phyloP scores from a whole-genome alignment of 768 basidiomycete genomes.

The Leccinum rimulosum region DNA sequence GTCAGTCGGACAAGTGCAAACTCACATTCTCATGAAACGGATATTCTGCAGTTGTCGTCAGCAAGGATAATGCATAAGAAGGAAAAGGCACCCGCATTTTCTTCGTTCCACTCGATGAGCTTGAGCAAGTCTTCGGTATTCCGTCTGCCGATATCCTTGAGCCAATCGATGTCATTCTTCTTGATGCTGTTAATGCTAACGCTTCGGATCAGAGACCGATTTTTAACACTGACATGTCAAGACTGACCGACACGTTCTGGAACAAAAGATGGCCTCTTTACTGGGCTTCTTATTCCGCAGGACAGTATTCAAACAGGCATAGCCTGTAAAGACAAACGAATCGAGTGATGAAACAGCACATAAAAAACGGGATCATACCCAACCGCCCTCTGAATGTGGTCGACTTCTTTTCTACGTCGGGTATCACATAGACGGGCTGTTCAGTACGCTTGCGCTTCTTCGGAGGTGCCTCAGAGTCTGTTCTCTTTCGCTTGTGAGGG shows the following conservation, averaged over 20 bases:
- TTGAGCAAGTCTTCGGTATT: slow-evolving; percentile 71
- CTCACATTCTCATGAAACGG: slow-evolving; percentile 72
- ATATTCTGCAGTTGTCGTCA: slow-evolving; percentile 47
- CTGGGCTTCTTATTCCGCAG: slow-evolving; percentile 70
- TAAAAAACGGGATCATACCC: slow-evolving; percentile 32
- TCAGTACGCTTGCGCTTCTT: slow-evolving; percentile 32
- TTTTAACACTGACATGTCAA: neutral
- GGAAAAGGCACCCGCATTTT: slow-evolving; percentile 49
- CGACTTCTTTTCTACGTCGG: slow-evolving; percentile 61
- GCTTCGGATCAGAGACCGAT: neutral
- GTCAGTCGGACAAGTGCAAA: neutral
- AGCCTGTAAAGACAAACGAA: slow-evolving; percentile 38
- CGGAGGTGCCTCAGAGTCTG: slow-evolving; percentile 3
- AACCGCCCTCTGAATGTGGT: slow-evolving; percentile 71
- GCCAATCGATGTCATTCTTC: slow-evolving; percentile 77
- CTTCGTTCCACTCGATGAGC: slow-evolving; percentile 90
- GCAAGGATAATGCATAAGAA: neutral
- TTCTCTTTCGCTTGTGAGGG: slow-evolving; percentile 14
- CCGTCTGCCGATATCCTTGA: slow-evolving; percentile 75
- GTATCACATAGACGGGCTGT: slow-evolving; percentile 63
- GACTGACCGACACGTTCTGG: slow-evolving; percentile 58
- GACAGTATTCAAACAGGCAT: slow-evolving; percentile 86
- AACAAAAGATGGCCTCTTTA: slow-evolving; percentile 68
- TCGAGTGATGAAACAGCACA: neutral
- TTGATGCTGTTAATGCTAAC: slow-evolving; percentile 69